Conservation (phyloP, 371 early-diverging fungal genomes). For the Mucor ambiguus region DNA sequence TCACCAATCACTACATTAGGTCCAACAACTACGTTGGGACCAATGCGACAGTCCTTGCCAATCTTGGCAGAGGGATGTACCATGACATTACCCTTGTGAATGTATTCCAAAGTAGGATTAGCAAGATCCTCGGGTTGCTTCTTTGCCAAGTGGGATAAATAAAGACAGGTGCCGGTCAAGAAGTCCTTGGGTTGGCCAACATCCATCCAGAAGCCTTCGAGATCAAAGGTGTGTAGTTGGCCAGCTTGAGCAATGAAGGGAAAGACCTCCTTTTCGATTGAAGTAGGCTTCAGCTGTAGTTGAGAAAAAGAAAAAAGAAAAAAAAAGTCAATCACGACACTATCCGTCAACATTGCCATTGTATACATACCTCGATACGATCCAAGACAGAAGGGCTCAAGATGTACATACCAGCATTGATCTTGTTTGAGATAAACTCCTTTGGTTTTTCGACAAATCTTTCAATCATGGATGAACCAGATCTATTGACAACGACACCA, state of each 20-base stretch:
- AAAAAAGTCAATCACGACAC: no score
- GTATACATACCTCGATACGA: slow-evolving; percentile 84
- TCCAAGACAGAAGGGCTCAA: slow-evolving; percentile 92
- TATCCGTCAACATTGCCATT: no score
- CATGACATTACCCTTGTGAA: slow-evolving; percentile 84
- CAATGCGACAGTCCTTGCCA: slow-evolving; percentile 93
- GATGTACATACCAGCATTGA: slow-evolving; percentile 99
- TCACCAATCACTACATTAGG: slow-evolving; percentile 93
- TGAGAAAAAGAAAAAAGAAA: no score
- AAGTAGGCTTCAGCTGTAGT: slow-evolving; percentile 81
- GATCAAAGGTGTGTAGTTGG: slow-evolving; percentile 53
- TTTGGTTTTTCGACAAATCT: slow-evolving; percentile 99
- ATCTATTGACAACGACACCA: slow-evolving; percentile 91
- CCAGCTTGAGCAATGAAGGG: slow-evolving; percentile 88
- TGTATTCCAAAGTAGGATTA: slow-evolving; percentile 57
- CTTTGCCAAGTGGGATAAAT: slow-evolving; percentile 82
- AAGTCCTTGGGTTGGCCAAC: slow-evolving; percentile 99
- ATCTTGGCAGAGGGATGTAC: slow-evolving; percentile 92
- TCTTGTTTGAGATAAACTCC: slow-evolving; percentile 92
- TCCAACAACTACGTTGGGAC: slow-evolving; percentile 94
- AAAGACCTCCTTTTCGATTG: slow-evolving; percentile 99
- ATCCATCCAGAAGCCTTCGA: slow-evolving; percentile 99
- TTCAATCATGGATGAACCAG: slow-evolving; percentile 67
- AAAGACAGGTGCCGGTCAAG: slow-evolving; percentile 94
- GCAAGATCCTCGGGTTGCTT: slow-evolving; percentile 70